Conservation (phyloP, 2,329 filamentous ascomycete genomes). For the Neonectria sp. region DNA sequence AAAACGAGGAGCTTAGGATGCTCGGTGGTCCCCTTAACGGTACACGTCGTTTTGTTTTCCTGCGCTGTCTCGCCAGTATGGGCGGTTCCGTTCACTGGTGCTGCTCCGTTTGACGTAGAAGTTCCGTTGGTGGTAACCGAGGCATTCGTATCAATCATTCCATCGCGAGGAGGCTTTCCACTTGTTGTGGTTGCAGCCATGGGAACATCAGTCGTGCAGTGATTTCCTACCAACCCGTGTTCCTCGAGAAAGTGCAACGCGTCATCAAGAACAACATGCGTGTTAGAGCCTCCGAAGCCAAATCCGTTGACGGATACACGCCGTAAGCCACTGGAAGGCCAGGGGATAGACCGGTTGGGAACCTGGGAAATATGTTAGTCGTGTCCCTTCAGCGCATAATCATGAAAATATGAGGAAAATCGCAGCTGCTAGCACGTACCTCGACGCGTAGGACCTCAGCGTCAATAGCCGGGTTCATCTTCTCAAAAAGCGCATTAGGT, state of each 20-base stretch:
- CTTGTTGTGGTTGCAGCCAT: background rate
- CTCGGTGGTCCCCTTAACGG: background rate
- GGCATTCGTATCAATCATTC: too few species aligned
- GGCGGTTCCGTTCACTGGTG: too few species aligned
- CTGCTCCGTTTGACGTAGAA: background rate
- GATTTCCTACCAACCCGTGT: background rate
- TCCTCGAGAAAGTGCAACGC: background rate
- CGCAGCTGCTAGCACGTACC: background rate
- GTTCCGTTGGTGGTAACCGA: background rate
- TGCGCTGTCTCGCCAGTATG: too few species aligned
- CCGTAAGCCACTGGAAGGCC: background rate
- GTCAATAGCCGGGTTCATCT: background rate
- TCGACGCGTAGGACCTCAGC: background rate
- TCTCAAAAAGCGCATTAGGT: background rate
- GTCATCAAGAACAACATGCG: background rate
- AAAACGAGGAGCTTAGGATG: background rate
- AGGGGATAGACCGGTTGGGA: background rate
- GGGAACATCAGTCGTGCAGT: background rate
- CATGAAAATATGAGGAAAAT: too few species aligned
- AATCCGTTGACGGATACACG: background rate
- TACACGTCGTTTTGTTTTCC: too few species aligned
- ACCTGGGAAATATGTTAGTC: background rate
- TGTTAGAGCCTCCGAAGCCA: background rate
- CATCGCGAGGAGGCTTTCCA: background rate
- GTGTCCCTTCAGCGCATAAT: too few species aligned